A percentile compares a stretch with the other conserved stretches of the same genome.
Conservation (phyloP, 164 flowering plant species). For the Chimonanthus salicifolius region DNA sequence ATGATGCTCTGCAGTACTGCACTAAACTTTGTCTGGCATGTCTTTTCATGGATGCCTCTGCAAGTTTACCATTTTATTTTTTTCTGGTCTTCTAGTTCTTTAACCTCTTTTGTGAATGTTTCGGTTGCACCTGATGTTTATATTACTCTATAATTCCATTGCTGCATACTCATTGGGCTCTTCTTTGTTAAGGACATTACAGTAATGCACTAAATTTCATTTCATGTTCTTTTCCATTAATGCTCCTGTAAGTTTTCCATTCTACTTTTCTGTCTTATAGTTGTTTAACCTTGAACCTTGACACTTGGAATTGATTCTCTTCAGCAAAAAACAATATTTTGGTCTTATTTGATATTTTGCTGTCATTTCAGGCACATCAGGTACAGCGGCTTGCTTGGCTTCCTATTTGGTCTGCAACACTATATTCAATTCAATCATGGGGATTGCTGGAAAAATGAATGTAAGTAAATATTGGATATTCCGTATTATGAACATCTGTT, state of each 20-base stretch:
- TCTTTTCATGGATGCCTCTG: too few species aligned
- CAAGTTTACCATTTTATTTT: too few species aligned
- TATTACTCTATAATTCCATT: not conserved
- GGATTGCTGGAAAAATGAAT: conserved; percentile 39
- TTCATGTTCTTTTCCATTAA: not conserved
- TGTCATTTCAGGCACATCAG: conserved; percentile 34
- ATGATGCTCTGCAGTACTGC: too few species aligned
- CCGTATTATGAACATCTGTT: not conserved
- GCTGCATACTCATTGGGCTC: not conserved
- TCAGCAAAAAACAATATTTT: not conserved
- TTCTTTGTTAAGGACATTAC: not conserved
- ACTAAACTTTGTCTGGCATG: too few species aligned
- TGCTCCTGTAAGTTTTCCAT: not conserved
- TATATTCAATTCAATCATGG: conserved; percentile 45
- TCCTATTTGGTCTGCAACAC: conserved; percentile 41
- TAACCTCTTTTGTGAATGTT: not conserved
- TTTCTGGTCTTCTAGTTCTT: too few species aligned
- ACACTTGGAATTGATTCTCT: not conserved
- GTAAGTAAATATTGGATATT: conserved; percentile 30
- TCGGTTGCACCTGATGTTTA: not conserved
- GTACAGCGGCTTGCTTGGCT: conserved; percentile 35
- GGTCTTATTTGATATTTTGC: too few species aligned
- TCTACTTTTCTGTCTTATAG: not conserved
- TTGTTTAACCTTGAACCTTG: not conserved
- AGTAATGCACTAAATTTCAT: not conserved